Evolutionary conservation across 495 filamentous ascomycete genomes (phyloP), one percentile per base, ranked within the genome.

Genomic region (Tuber magnatum): DNA sequence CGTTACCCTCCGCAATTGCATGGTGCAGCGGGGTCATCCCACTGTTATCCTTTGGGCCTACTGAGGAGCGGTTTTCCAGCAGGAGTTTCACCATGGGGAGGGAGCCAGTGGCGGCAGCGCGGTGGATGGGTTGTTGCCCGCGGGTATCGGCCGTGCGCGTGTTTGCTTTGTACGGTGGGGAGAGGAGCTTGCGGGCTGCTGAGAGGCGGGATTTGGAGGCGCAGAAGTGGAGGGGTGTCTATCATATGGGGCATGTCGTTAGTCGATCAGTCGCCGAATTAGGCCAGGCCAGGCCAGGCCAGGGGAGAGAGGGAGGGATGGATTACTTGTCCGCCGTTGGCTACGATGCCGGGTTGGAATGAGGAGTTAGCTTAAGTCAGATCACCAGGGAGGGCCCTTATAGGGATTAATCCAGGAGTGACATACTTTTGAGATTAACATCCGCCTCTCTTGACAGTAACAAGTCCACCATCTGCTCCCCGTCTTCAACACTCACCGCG

Each of bases 1-100:
- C 95, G 83, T 97, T 94, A 0, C 95, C 95, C 83, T 99, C 95
- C 0, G 93, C 92, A 75, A 97, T 88, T 3, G 92, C 95, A 85
- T 99, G 96, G 84, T 99, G 95, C 81, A 99, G 84, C 22, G 94
- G 90, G 46, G 96, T 98, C 74, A 92, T 86, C 1, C 94, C 94
- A 73, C 92, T 89, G 16, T 85, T 85, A 85, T 99, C 95, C n/a
- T 90, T 91, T 24, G 94, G 91, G 82, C 97, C 94, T 12, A 98
- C 81, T 1, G 96, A 93, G 76, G 92, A 94, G 73, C 88, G 88
- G 75, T 92, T 86, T 77, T 93, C 90, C 16, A 99, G 84, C 41
- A 99, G 85, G 48, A 94, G 80, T 77, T 92, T 91, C 51, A 97
- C 86, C 84, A 99, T 92, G 14, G 95, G 93, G 44, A 92, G 89